Conservation (phyloP, 495 filamentous ascomycete species). For the Trichoderma parareesei region DNA sequence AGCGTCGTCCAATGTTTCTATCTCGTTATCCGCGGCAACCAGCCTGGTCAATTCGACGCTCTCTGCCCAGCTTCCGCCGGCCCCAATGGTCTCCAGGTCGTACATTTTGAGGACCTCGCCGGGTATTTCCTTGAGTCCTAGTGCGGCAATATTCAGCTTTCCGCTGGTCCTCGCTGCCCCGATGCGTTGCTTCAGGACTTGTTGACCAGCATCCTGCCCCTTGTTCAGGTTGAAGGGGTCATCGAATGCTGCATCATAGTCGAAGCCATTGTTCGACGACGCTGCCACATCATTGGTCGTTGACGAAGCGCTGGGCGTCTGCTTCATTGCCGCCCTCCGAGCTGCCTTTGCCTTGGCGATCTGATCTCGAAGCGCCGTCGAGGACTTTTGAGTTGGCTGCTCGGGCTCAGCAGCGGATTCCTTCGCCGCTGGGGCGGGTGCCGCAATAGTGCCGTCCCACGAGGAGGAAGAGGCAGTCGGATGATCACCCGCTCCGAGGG, state of each 20-base stretch:
- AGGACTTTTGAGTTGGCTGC: slow-evolving; percentile 52
- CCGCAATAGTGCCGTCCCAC: slow-evolving; percentile 36
- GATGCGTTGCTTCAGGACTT: slow-evolving; percentile 67
- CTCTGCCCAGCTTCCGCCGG: slow-evolving; percentile 74
- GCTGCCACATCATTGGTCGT: slow-evolving; percentile 31
- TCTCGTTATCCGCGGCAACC: slow-evolving; percentile 85
- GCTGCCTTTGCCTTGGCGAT: slow-evolving; percentile 94
- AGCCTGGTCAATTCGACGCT: slow-evolving; percentile 86
- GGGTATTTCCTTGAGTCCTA: slow-evolving; percentile 75
- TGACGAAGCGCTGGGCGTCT: slow-evolving; percentile 25
- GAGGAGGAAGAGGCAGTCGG: slow-evolving; percentile 14
- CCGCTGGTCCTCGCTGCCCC: slow-evolving; percentile 70
- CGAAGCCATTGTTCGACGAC: slow-evolving; percentile 42
- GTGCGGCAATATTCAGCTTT: slow-evolving; percentile 78
- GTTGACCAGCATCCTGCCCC: slow-evolving; percentile 49
- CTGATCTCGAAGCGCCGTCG: slow-evolving; percentile 73
- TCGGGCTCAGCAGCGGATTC: slow-evolving; percentile 31
- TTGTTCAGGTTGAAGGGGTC: slow-evolving; percentile 64
- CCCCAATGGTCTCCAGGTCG: slow-evolving; percentile 49
- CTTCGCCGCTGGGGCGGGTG: slow-evolving; percentile 29
- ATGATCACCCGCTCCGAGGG: slow-evolving; percentile 23
- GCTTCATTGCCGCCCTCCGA: slow-evolving; percentile 47
- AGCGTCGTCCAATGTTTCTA: slow-evolving; percentile 60
- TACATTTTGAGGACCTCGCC: slow-evolving; percentile 88
- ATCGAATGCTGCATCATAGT: slow-evolving; percentile 38